Conservation (phyloP, 352 stramenopile genomes). For the Phytopythium sindhum region DNA sequence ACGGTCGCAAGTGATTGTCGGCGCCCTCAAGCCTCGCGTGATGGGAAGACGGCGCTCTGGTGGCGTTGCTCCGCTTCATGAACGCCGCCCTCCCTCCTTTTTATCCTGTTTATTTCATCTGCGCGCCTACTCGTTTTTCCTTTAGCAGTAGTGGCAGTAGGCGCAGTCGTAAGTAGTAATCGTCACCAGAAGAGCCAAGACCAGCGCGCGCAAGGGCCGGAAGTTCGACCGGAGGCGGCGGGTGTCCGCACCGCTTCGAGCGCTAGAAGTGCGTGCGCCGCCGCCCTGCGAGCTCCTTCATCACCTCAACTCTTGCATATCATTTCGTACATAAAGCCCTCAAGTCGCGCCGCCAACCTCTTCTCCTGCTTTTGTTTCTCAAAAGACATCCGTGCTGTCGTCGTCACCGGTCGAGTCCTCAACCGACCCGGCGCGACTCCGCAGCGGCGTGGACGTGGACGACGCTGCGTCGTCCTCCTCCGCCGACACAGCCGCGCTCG, state of each 20-base stretch:
- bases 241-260: background rate
- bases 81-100: background rate
- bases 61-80: background rate
- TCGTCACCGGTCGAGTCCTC: constrained; percentile 19
- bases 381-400: constrained; percentile 65
- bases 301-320: background rate
- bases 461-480: constrained; percentile 14
- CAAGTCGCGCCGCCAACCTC: background rate
- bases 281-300: background rate
- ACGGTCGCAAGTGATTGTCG: constrained; percentile 23
- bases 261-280: background rate
- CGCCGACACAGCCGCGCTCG: constrained; percentile 5
- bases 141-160: constrained; percentile 4
- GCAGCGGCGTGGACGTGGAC: constrained; percentile 10
- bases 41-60: background rate
- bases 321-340: background rate
- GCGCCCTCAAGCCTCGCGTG: constrained; percentile 7
- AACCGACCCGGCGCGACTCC: constrained; percentile 2
- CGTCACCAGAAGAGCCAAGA: background rate
- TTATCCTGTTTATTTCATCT: constrained; percentile 5
- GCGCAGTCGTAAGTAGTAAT: background rate
- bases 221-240: background rate
- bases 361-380: constrained; percentile 7
- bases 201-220: background rate
- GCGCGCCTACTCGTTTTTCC: constrained; percentile 1